Conservation (phyloP, 495 filamentous ascomycete species). For the Hypomontagnella monticulosa region DNA sequence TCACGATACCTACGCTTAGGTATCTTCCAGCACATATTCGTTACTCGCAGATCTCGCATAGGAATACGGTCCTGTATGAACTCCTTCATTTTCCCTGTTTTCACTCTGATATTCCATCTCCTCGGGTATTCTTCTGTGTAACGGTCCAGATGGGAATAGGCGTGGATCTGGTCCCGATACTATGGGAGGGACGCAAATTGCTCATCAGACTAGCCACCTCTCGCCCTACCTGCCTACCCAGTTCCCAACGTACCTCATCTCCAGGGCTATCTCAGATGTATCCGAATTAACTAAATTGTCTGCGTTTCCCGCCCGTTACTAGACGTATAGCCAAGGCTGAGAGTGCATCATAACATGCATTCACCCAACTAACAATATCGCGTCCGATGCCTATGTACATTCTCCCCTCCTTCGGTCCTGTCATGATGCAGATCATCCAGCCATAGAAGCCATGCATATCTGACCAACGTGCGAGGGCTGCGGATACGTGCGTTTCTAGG, state of each 20-base stretch:
- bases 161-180: slow-evolving; percentile 4
- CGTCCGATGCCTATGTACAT: slow-evolving; percentile 23
- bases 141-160: slow-evolving; percentile 8
- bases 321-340: slow-evolving; percentile 24
- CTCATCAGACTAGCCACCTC: background rate
- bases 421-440: slow-evolving; percentile 17
- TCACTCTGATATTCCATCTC: background rate
- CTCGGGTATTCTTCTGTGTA: slow-evolving; percentile 20
- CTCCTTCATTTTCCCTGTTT: background rate
- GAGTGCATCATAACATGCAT: slow-evolving; percentile 21
- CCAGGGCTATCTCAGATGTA: background rate
- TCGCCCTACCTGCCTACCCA: background rate
- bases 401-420: slow-evolving; percentile 12
- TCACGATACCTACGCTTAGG: background rate
- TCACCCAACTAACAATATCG: slow-evolving; percentile 14
- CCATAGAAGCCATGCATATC: slow-evolving; percentile 24
- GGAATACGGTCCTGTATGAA: background rate
- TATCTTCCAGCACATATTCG: background rate
- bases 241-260: background rate
- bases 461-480: slow-evolving; percentile 24
- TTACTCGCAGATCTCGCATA: background rate
- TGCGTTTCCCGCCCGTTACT: slow-evolving; percentile 5
- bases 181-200: slow-evolving; percentile 20
- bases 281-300: background rate
- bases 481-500: slow-evolving; percentile 33